Base-by-base conservation (phyloP, 1,284 basidiomycete species). In the Tremellales sp. region DNA sequence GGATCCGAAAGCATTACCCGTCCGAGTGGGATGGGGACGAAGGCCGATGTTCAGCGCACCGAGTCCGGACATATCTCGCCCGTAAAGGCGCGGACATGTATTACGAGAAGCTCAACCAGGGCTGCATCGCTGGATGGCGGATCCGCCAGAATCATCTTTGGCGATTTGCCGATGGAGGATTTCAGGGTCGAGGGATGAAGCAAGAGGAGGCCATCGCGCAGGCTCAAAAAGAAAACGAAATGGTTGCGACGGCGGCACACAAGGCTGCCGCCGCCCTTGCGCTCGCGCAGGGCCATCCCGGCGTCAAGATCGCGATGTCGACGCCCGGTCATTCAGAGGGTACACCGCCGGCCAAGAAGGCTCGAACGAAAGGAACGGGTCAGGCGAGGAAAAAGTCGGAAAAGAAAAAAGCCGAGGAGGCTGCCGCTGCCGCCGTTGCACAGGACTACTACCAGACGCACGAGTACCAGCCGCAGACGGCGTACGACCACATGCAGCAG, bases 71-170 rank as follows among this genome's bases (percentile, higher is more conserved):
- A 1, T 71, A 71, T 34, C 63, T 71, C 32, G 68, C 68, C 16
- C 61, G 68, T n/a, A 71, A 71, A 47, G 68, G 68, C 38, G 61
- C 68, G 47, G 68, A 71, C 59, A 71, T 71, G 68, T 71, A 71
- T 54, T 71, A 71, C 51, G 68, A 71, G 46, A 71, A 71, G 55
- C 63, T 71, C 43, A 67, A 62, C 45, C 68, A 71, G 46, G 63
- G 66, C 19, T 61, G 61, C 43, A 68, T 71, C 22, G 60, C 66
- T 14, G 68, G 68, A 19, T 71, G 68, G 68, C 57, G 68, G 10
- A 71, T 71, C 42, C 57, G 68, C 10, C 66, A 68, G 35, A 69
- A 69, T 52, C 68, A 71, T 48, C 58, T 71, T 2, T 71, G 68
- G 68, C 58, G 68, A 28, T 71, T 71, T 43, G 66, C 66, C 40